These are phyloP conservation scores for Apophysomyces ossiformis DNA, from an alignment of 371 early-diverging fungal species.

Conservation along the genomic window DNA sequence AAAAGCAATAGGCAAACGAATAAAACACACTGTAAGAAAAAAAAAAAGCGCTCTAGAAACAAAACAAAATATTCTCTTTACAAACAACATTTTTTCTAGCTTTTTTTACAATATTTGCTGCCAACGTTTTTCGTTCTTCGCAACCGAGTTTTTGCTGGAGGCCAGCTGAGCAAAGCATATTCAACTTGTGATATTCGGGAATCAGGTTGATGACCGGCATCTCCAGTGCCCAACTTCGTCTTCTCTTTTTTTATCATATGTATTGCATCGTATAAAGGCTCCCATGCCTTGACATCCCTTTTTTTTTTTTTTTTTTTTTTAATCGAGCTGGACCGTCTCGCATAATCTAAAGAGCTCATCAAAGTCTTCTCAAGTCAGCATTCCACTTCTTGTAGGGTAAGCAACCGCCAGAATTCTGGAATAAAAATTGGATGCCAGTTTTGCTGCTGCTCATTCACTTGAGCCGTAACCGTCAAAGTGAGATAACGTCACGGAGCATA, in stretches of 20 bases:
- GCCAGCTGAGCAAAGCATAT: background rate
- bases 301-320: too few relatives aligned
- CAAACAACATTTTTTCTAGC: background rate
- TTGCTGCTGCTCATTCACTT: background rate
- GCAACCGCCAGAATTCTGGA: background rate
- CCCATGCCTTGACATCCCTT: background rate
- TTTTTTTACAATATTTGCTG: background rate
- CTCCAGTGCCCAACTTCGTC: background rate
- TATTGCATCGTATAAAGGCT: background rate
- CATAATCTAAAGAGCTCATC: background rate
- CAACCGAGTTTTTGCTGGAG: background rate
- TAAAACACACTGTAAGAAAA: too few relatives aligned
- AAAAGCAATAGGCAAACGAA: too few relatives aligned
- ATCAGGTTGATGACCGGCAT: background rate
- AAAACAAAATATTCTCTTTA: background rate
- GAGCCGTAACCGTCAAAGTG: constrained; percentile 1
- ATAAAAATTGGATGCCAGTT: background rate
- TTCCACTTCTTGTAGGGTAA: background rate
- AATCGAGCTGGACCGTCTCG: background rate
- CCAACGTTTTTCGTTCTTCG: background rate
- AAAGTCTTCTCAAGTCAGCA: background rate
- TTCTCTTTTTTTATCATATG: background rate
- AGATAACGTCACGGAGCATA: background rate
- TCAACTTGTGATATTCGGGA: background rate
- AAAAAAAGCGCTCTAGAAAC: background rate